Evolutionary conservation across 2,329 filamentous ascomycete species (phyloP), one percentile per base, ranked within the genome.

Genomic region (Ophiostoma fasciatum): DNA sequence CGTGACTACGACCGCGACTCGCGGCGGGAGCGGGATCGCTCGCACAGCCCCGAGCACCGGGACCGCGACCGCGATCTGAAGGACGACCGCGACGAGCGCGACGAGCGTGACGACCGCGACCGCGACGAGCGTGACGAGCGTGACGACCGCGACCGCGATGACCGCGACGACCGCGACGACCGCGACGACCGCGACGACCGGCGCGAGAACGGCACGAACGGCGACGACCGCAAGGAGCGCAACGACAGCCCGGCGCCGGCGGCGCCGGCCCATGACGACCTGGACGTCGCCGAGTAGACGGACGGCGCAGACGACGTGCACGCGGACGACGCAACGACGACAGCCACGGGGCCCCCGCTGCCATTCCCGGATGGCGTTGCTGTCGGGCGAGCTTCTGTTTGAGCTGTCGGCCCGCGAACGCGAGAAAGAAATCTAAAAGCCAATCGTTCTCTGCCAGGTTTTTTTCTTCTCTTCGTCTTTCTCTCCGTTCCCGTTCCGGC

Each of bases 191-290:
- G 74, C 43, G 77, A 82, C 47, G 32, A 32, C 11, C 74, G 76
- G 48, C 78, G 78, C 47, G 82, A 90, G 51, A 80, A 78, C 49
- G 79, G 71, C 31, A 68, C 82, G 18, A 92, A 88, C 51, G 84
- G 80, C 41, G 85, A 94, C 48, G 85, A 94, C 46, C 76, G 82
- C 53, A 96, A 96, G 75, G 37, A 38, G 21, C 39, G 25, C 11
- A 40, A 43, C 8, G 84, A 92, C 48, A 83, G 82, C 50, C 80
- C 83, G 49, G 78, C 82, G 42, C 77, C 82, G 44, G 78, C 82
- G 45, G 78, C 76, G 49, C 78, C 82, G 45, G 78, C 76, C 49
- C 84, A 94, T 53, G 90, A 98, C 57, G 90, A 98, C 54, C 73
- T 96, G 55, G 90, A 98, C 58, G 87, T 90, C 53, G 88, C 87